Base-by-base conservation (phyloP, 176 grass and related monocot genomes). In the Ensete glaucum region DNA sequence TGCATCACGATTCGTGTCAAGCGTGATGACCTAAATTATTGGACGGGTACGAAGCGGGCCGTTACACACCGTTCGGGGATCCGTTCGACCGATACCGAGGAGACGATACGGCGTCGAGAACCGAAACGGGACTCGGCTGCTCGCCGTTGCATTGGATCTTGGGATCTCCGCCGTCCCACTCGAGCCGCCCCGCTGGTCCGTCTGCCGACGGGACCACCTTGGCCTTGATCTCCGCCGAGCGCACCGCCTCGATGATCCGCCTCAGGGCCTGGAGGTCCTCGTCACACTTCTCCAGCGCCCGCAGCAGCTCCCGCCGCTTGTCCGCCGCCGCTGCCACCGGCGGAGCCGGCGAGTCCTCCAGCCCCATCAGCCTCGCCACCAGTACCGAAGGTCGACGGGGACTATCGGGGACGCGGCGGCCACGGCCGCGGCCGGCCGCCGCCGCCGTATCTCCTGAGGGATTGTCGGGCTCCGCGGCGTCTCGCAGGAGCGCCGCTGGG, bases 261-360 rank as follows among this genome's bases (percentile, higher is more conserved):
- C 86, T 82, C 54, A 99, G 84, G 69, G 88, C 77, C 82, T 91
- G 81, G 60, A 99, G 87, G 79, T 99, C 95, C 57, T 99, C 95
- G 79, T 99, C 95, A 64, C 95, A 99, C 82, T 94, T 93, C 88
- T 99, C 90, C 65, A 99, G 85, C 20, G 95, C 95, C 27, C 86
- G 88, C n/a, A 99, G 88, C 13, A 99, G 84, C 82, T 88, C 88
- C 79, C 83, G 82, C 59, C 95, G 77, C 75, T 93, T 94, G 81
- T 99, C 95, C 43, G 69, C 76, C 1, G 90, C 89, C 27, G 73
- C 79, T 0, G 88, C 83, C 5, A 73, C 13, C 9, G 52, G 56
- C 0, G 82, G 84, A 2, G 70, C 19, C 21, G 55, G 68, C 14
- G 69, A 66, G 51, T 85, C 87, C 79, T 99, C 95, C 25, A 99